phyloP scores from a whole-genome alignment of 345 rosid genomes.

The Viola odorata region DNA sequence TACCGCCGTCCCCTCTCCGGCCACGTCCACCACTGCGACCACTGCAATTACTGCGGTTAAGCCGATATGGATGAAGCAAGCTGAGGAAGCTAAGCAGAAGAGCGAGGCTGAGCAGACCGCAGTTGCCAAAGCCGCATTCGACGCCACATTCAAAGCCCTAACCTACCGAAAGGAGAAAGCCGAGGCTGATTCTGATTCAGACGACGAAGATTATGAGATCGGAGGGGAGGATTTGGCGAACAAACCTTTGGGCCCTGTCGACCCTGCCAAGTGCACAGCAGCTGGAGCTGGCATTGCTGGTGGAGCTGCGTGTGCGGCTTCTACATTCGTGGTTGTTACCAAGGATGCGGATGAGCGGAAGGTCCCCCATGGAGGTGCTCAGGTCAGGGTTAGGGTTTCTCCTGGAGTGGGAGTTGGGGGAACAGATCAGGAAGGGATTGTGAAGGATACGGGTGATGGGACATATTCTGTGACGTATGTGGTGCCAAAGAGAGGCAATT shows the following conservation, averaged over 20 bases:
- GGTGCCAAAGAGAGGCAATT: conserved; percentile 96
- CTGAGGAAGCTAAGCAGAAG: conserved; percentile 89
- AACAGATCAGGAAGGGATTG: conserved; percentile 78
- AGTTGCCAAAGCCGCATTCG: conserved; percentile 94
- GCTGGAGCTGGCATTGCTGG: conserved; percentile 93
- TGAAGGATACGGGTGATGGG: conserved; percentile 95
- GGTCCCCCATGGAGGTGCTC: conserved; percentile 66
- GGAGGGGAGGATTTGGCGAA: conserved; percentile 45
- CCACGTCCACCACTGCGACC: conserved; percentile 1
- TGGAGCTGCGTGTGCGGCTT: conserved; percentile 86
- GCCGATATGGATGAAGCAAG: conserved; percentile 95
- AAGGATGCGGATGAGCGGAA: conserved; percentile 92
- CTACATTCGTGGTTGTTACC: conserved; percentile 67
- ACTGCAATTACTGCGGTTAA: conserved; percentile 29
- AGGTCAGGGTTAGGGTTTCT: conserved; percentile 64
- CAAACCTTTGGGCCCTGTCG: conserved; percentile 87
- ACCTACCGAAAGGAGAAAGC: conserved; percentile 33
- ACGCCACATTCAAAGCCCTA: conserved; percentile 75
- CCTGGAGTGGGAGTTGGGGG: conserved; percentile 98
- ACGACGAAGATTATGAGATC: conserved; percentile 31
- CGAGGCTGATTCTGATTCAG: conserved; percentile 53
- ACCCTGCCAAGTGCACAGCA: conserved; percentile 76
- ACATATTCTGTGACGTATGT: conserved; percentile 79
- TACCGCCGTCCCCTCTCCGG: not conserved
- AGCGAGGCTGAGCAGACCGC: conserved; percentile 88